These are phyloP conservation scores for Phytophthora hibernalis DNA, from an alignment of 352 stramenopile species.

Conservation along the genomic window DNA sequence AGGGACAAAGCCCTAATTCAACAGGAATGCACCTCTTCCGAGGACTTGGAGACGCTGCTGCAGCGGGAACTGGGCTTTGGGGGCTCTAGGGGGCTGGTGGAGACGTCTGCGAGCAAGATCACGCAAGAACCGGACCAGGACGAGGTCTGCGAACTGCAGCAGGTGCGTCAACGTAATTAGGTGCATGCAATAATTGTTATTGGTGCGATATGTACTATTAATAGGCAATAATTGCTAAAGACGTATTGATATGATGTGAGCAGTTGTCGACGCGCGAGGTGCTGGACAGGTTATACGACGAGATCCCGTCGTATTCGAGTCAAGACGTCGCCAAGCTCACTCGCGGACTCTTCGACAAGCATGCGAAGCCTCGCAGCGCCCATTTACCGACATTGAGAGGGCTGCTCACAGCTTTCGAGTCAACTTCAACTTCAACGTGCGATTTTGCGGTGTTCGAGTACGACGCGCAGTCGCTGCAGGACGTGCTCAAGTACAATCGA, in stretches of 20 bases:
- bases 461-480: slow-evolving; percentile 64
- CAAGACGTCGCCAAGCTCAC: slow-evolving; percentile 23
- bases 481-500: slow-evolving; percentile 79
- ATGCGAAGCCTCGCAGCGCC: slow-evolving; percentile 33
- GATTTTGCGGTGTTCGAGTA: slow-evolving; percentile 74
- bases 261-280: slow-evolving; percentile 35
- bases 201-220: neutral
- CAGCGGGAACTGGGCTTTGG: slow-evolving; percentile 47
- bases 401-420: slow-evolving; percentile 25
- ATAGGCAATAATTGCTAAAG: slow-evolving; percentile 14
- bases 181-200: slow-evolving; percentile 17
- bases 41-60: slow-evolving; percentile 51
- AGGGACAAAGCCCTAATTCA: slow-evolving; percentile 3
- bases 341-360: slow-evolving; percentile 29
- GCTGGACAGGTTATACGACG: slow-evolving; percentile 56
- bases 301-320: slow-evolving; percentile 52
- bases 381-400: slow-evolving; percentile 53
- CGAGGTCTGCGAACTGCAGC: slow-evolving; percentile 23
- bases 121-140: slow-evolving; percentile 6
- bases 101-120: neutral
- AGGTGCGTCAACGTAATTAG: slow-evolving; percentile 20
- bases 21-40: neutral
- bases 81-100: neutral
- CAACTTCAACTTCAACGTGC: slow-evolving; percentile 23
- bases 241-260: slow-evolving; percentile 2